phyloP scores from a whole-genome alignment of 768 basidiomycete genomes.

The Chalciporus chontae region DNA sequence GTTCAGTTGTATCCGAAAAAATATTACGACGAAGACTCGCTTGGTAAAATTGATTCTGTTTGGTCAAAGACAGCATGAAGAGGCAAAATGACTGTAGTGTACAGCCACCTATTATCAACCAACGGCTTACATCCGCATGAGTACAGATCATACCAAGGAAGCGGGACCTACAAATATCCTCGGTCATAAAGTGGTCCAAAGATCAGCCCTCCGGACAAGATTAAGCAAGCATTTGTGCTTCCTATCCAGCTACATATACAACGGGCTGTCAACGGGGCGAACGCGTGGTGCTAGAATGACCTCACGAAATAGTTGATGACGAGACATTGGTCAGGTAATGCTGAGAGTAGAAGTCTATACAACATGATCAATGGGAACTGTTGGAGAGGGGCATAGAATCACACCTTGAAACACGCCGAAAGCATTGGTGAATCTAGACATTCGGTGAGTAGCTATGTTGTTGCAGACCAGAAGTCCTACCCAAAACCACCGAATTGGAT shows the following conservation, averaged over 20 bases:
- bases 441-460: not conserved
- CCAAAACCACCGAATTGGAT: constrained; percentile 39
- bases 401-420: constrained; percentile 42
- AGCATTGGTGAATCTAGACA: constrained; percentile 30
- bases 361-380: not conserved
- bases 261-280: not conserved
- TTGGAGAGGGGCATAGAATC: not conserved
- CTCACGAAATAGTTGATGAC: constrained; percentile 36
- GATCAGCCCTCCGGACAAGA: constrained; percentile 42
- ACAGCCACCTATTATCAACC: constrained; percentile 43
- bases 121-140: constrained; percentile 28
- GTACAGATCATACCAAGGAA: not conserved
- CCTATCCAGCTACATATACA: constrained; percentile 44
- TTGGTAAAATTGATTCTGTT: constrained; percentile 33
- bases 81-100: constrained; percentile 39
- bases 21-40: constrained; percentile 22
- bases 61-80: constrained; percentile 44
- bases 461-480: constrained; percentile 11
- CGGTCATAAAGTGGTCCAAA: constrained; percentile 49
- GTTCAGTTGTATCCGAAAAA: constrained; percentile 21
- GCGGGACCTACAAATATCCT: constrained; percentile 43
- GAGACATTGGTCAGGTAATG: constrained; percentile 34
- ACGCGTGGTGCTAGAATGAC: not conserved
- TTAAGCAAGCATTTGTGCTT: constrained; percentile 44
- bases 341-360: constrained; percentile 37